Evolutionary conservation across 345 rosid genomes (phyloP).

Genomic region (Rhizophora apiculata): DNA sequence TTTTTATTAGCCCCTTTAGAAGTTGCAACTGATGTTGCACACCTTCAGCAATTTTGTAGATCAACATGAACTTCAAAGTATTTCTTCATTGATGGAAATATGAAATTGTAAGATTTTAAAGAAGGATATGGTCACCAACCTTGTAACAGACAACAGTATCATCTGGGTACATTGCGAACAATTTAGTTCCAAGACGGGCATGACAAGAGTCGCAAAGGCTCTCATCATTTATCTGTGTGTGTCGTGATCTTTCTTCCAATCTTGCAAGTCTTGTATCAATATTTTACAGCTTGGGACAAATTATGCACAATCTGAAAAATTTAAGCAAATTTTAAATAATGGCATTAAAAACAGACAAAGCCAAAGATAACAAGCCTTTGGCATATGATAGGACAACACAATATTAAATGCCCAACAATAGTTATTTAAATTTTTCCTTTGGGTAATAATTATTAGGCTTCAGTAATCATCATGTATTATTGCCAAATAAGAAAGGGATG

Average conservation of each 20-base stretch:
- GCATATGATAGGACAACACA: not conserved
- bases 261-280: conserved; percentile 84
- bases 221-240: conserved; percentile 92
- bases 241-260: conserved; percentile 93
- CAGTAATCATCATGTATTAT: not conserved
- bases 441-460: too few species aligned
- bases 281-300: conserved; percentile 75
- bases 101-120: not conserved
- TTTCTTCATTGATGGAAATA: not conserved
- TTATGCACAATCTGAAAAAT: conserved; percentile 71
- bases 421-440: not conserved
- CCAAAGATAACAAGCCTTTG: not conserved
- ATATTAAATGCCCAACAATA: not conserved
- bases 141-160: conserved; percentile 95
- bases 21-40: too few species aligned
- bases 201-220: conserved; percentile 93
- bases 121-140: conserved; percentile 41
- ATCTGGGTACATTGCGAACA: conserved; percentile 98
- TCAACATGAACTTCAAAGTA: not conserved
- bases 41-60: too few species aligned
- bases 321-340: not conserved
- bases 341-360: conserved; percentile 1
- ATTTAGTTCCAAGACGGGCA: conserved; percentile 91
- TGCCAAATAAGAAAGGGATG: too few species aligned
- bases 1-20: too few species aligned